phyloP scores from a whole-genome alignment of 2,329 filamentous ascomycete genomes.

The Ophiostoma ulmi region DNA sequence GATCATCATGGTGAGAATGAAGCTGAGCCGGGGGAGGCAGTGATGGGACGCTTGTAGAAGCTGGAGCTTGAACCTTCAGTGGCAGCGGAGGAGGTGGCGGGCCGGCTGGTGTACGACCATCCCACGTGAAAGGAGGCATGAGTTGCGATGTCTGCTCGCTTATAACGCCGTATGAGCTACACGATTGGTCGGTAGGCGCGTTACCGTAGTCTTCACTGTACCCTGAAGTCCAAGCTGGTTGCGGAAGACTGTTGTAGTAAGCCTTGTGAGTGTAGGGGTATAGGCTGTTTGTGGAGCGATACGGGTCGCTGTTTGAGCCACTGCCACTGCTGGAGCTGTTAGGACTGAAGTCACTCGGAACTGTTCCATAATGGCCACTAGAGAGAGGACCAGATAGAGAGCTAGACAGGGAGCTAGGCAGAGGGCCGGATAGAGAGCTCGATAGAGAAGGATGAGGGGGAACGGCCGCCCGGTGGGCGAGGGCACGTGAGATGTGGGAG shows the following conservation, averaged over 20 bases:
- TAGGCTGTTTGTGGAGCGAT: constrained; percentile 13
- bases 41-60: neutral
- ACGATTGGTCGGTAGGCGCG: constrained; percentile 7
- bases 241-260: constrained; percentile 12
- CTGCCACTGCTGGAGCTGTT: neutral
- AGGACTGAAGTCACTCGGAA: neutral
- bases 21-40: neutral
- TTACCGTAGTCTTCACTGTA: constrained; percentile 17
- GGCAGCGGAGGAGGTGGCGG: constrained; percentile 3
- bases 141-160: constrained; percentile 4
- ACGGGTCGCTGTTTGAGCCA: neutral
- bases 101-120: neutral
- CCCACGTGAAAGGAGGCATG: constrained; percentile 15
- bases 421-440: neutral
- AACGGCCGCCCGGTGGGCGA: constrained; percentile 17
- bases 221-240: constrained; percentile 10
- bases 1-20: neutral
- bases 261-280: constrained; percentile 19
- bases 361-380: neutral
- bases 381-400: neutral
- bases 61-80: neutral
- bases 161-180: constrained; percentile 15
- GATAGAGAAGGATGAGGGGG: neutral
- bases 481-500: constrained; percentile 12
- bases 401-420: neutral